Evolutionary conservation across 2,329 filamentous ascomycete genomes (phyloP), one percentile per base, ranked within the genome.

Genomic region (Diaporthe citri): DNA sequence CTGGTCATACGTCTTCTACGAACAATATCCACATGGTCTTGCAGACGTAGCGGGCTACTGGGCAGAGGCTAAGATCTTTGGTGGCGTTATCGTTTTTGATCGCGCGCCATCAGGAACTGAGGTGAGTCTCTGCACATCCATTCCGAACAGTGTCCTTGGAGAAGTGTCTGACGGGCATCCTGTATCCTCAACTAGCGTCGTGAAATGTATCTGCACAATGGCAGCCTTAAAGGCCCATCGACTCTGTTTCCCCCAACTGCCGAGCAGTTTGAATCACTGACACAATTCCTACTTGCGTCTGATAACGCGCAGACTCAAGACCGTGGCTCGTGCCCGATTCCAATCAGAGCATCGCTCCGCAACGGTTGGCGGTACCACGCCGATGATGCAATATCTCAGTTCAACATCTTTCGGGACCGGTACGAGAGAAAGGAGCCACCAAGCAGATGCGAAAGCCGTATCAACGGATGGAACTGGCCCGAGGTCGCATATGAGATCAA

Each of bases 41-140:
- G 64, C 64, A 39, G 64, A 55, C 12, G n/a, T 55, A 10, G 64
- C 51, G 17, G 31, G 48, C 15, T 55, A 69, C 20, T 69, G 48
- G 46, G 64, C 43, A 41, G 64, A 69, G 15, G 28, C 28, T n/a
- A 25, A 55, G 48, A 69, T 69, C 1, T 60, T 71, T 39, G 69
- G 69, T 20, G 69, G 69, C 43, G 69, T 71, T 60, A 9, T 60
- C 15, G 22, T 71, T 34, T 71, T 71, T 25, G 69, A 60, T 41
- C 51, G 52, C 20, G 52, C 52, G 22, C 2, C 48, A 52, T 52
- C 48, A 25, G 48, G 48, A 6, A 15, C 4, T 52, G 22, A n/a
- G n/a, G 46, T 48, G 22, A 48, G 46, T n/a, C 8, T n/a, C 46
- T 52, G n/a, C 22, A 25, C 48, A 52, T 25, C n/a, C n/a, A 3